These are phyloP conservation scores for Neurospora sp. DNA, from an alignment of 495 filamentous ascomycete genomes.

Conservation along the genomic window DNA sequence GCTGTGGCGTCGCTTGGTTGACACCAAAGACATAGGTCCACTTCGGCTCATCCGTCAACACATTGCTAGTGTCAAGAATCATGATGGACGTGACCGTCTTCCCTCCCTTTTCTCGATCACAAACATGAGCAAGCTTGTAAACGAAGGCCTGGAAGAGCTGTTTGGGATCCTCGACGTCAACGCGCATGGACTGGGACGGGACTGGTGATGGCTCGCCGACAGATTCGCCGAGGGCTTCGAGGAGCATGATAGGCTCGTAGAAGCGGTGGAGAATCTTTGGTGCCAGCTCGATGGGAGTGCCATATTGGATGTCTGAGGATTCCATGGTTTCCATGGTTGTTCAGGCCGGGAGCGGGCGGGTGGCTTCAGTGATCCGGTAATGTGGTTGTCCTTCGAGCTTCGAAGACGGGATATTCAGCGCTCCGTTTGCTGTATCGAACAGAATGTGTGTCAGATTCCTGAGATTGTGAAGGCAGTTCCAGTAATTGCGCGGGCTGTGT, in stretches of 20 bases:
- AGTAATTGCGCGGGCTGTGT: background rate
- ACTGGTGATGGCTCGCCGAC: background rate
- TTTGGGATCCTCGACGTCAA: background rate
- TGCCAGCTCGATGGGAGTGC: background rate
- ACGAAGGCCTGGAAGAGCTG: constrained; percentile 14
- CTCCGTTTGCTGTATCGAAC: background rate
- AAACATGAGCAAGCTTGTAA: constrained; percentile 22
- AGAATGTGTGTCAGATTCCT: background rate
- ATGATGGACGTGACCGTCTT: constrained; percentile 15
- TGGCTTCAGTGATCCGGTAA: background rate
- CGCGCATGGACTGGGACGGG: background rate
- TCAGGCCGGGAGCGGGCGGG: background rate
- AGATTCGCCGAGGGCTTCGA: background rate
- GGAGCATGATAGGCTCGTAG: background rate
- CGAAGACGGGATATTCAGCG: too few relatives aligned
- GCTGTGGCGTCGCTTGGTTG: constrained; percentile 3
- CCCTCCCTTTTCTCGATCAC: constrained; percentile 8
- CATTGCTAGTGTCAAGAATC: constrained; percentile 2
- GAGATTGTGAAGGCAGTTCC: background rate
- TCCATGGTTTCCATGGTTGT: background rate
- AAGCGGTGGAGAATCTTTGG: background rate
- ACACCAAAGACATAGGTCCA: constrained; percentile 14
- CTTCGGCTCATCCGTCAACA: background rate
- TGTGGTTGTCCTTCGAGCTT: background rate
- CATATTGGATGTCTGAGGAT: background rate